Conservation (phyloP, 2,329 filamentous ascomycete species). For the Monosporascus sp. region DNA sequence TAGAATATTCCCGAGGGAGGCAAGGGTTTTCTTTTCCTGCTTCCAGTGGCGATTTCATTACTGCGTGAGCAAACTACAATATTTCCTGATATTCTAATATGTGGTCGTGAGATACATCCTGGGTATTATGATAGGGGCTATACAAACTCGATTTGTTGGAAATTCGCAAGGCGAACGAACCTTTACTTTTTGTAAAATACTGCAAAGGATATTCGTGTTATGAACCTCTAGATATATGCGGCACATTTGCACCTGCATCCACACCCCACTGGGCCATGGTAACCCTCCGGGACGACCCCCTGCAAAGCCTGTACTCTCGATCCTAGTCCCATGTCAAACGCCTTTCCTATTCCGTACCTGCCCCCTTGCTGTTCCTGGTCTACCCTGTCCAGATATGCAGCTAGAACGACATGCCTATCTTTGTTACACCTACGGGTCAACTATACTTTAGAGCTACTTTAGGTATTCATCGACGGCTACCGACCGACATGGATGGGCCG, state of each 20-base stretch:
- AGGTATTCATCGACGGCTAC: background rate
- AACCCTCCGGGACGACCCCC: no score
- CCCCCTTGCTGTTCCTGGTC: background rate
- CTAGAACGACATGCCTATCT: background rate
- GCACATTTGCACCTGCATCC: no score
- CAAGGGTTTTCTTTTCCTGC: no score
- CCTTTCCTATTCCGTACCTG: background rate
- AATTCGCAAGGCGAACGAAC: no score
- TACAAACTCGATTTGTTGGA: no score
- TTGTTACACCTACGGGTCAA: background rate
- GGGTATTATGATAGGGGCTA: no score
- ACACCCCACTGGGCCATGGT: no score
- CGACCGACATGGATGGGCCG: background rate
- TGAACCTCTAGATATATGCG: no score
- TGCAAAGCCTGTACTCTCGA: no score
- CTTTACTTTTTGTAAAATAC: no score
- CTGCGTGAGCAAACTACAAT: background rate
- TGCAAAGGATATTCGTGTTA: no score
- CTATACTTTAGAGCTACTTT: background rate
- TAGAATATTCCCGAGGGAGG: background rate
- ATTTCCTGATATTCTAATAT: background rate
- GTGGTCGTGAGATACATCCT: no score
- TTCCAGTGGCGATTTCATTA: background rate
- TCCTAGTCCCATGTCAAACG: background rate
- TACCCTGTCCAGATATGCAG: background rate